Conservation (phyloP, 2,329 filamentous ascomycete genomes). For the Nannizziopsis barbatae region DNA sequence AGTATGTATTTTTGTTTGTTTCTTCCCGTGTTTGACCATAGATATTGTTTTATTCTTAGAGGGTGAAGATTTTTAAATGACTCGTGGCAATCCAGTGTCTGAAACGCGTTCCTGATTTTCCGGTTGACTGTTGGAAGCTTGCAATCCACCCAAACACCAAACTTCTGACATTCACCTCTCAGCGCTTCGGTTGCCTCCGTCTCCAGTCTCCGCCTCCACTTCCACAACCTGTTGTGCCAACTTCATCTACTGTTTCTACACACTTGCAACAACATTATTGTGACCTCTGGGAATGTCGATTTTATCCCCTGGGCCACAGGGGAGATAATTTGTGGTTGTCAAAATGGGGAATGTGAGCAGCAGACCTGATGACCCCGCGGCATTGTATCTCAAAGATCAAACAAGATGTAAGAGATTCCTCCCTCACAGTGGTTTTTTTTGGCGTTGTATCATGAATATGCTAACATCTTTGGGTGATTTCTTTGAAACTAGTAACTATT, state of each 20-base stretch:
- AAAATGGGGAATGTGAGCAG: constrained; percentile 89
- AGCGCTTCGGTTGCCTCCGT: no score
- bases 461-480: background rate
- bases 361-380: constrained; percentile 65
- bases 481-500: constrained; percentile 60
- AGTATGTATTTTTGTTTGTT: no score
- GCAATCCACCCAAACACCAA: no score
- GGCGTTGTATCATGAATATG: constrained; percentile 5
- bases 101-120: no score
- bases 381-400: constrained; percentile 82
- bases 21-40: no score
- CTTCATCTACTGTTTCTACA: background rate
- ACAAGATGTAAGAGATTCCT: constrained; percentile 59
- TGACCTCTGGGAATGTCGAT: background rate
- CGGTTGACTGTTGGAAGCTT: no score
- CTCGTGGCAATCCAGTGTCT: no score
- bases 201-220: constrained; percentile 12
- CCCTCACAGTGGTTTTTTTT: background rate
- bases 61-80: no score
- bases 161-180: no score
- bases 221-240: background rate
- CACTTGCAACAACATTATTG: background rate
- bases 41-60: no score
- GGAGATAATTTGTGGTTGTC: constrained; percentile 14
- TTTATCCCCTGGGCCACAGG: background rate